phyloP scores from a whole-genome alignment of 1,139 yeast genomes.

The Sugiyamaella sp. region DNA sequence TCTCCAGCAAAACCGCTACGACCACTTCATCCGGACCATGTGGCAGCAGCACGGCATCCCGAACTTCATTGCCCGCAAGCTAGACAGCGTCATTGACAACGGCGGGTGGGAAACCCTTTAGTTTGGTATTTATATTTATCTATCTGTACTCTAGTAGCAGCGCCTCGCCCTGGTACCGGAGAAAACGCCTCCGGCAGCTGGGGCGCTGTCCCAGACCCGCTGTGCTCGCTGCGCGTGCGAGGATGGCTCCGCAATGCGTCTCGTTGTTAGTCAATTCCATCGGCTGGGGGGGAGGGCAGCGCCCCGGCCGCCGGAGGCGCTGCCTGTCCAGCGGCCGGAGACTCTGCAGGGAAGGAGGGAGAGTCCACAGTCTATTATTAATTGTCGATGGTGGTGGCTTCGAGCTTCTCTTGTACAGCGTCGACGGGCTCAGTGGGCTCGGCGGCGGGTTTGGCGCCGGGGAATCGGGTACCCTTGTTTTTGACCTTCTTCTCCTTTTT shows the following conservation, averaged over 20 bases:
- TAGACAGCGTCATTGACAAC: constrained; percentile 77
- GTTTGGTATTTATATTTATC: no score
- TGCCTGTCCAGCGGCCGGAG: no score
- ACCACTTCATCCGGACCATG: constrained; percentile 62
- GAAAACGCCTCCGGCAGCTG: neutral
- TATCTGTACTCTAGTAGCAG: no score
- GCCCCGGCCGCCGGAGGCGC: no score
- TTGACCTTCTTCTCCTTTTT: constrained; percentile 68
- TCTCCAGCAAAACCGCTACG: constrained; percentile 65
- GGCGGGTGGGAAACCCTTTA: constrained; percentile 98
- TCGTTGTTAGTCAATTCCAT: no score
- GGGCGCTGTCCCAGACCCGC: neutral
- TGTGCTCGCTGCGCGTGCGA: neutral
- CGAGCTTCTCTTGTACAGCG: constrained; percentile 41
- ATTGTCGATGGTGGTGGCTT: constrained; percentile 22
- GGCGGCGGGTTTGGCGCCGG: constrained; percentile 51
- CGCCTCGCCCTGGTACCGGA: no score
- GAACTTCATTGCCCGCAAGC: constrained; percentile 72
- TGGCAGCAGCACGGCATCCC: constrained; percentile 85
- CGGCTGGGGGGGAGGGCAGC: no score
- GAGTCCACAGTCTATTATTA: constrained; percentile 2
- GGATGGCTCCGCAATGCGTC: no score
- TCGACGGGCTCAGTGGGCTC: constrained; percentile 20
- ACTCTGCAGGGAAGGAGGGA: no score
- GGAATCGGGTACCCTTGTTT: constrained; percentile 84